Evolutionary conservation across 805 yeast species (phyloP).

Genomic region (Metschnikowia proteae): DNA sequence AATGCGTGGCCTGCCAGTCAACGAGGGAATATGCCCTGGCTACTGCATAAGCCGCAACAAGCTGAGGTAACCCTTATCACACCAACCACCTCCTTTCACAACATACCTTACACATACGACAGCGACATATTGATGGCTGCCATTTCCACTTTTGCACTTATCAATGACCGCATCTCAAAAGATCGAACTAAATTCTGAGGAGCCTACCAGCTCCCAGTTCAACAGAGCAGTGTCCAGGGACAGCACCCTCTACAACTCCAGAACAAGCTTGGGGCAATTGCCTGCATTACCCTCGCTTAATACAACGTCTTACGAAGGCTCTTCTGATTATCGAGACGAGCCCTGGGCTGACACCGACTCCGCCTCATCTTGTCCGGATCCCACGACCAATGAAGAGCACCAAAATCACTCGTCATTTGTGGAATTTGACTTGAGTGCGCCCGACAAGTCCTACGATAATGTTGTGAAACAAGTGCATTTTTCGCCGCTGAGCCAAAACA

Average conservation of each 20-base stretch:
- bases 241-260: conserved; percentile 9
- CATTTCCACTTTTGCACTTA: neutral
- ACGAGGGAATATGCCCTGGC: neutral
- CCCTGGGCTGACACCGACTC: neutral
- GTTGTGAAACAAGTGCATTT: conserved; percentile 8
- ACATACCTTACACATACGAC: neutral
- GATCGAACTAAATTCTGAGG: neutral
- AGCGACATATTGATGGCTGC: neutral
- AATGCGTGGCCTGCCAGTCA: neutral
- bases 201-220: neutral
- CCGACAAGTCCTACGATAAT: conserved; percentile 5
- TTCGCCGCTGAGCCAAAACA: neutral
- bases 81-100: neutral
- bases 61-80: conserved; percentile 1
- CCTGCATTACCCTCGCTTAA: conserved; percentile 15
- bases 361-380: neutral
- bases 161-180: neutral
- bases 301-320: neutral
- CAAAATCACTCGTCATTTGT: conserved; percentile 11
- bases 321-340: neutral
- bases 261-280: conserved; percentile 11
- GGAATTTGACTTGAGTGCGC: conserved; percentile 28
- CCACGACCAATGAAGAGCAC: neutral
- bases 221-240: conserved; percentile 7
- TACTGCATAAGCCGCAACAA: conserved; percentile 1